A percentile compares a stretch with the other conserved stretches of the same genome.
phyloP scores from a whole-genome alignment of 2,329 filamentous ascomycete species.

The Septoria petroselini region DNA sequence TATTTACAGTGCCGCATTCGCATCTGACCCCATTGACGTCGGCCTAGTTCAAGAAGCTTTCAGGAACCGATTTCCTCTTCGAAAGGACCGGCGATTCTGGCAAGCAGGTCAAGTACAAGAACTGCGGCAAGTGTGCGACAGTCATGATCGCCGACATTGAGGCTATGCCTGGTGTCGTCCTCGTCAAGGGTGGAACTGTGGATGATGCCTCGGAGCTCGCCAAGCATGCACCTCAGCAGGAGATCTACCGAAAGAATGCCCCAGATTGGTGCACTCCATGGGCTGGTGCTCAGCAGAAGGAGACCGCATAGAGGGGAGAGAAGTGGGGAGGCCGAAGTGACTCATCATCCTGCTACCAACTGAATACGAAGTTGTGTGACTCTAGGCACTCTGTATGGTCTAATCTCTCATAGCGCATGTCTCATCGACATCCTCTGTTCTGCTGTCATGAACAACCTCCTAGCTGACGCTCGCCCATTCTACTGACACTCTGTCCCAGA shows the following conservation, averaged over 20 bases:
- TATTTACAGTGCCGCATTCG: background rate
- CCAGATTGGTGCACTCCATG: constrained; percentile 32
- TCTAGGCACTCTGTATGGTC: no score
- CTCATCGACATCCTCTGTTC: no score
- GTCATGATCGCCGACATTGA: constrained; percentile 32
- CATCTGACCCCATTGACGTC: constrained; percentile 7
- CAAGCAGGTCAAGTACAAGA: constrained; percentile 34
- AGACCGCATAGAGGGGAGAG: constrained; percentile 14
- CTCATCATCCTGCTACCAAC: no score
- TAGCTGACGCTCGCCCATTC: no score
- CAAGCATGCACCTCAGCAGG: constrained; percentile 26
- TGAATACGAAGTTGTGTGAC: no score
- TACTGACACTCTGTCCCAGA: no score
- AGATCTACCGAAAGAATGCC: constrained; percentile 36
- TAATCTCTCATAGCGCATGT: no score
- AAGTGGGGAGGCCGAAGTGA: no score
- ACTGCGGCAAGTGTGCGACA: constrained; percentile 33
- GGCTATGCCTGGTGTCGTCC: constrained; percentile 28
- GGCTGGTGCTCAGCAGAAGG: constrained; percentile 30
- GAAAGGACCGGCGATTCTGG: constrained; percentile 34
- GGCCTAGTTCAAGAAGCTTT: constrained; percentile 32
- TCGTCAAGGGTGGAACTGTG: constrained; percentile 37
- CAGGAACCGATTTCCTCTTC: constrained; percentile 29
- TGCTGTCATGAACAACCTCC: no score
- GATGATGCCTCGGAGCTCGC: constrained; percentile 31